Conservation (phyloP, 192 early-diverging fungal species). For the Cetraspora pellucida region DNA sequence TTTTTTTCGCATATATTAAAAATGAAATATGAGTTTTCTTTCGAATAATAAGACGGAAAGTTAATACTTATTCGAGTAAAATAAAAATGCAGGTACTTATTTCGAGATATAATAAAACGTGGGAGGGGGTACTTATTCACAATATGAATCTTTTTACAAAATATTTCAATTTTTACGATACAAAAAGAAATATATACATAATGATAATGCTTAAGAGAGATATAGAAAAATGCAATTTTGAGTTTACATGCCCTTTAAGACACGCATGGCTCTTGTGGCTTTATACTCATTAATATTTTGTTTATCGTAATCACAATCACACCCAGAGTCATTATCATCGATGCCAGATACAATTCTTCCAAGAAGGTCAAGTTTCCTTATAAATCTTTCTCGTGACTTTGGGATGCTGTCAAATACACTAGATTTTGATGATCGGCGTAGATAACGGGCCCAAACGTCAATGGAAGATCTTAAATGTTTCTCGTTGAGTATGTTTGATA, state of each 20-base stretch:
- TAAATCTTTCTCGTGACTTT: neutral
- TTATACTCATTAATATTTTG: neutral
- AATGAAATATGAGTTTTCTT: too few species aligned
- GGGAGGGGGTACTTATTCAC: too few species aligned
- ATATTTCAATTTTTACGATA: too few species aligned
- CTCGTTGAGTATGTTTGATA: slow-evolving; percentile 15
- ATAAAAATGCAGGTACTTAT: too few species aligned
- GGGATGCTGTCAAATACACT: slow-evolving; percentile 9
- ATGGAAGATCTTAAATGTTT: neutral
- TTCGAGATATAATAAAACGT: too few species aligned
- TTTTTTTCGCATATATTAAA: too few species aligned
- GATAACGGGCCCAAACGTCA: neutral
- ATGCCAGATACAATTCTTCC: neutral
- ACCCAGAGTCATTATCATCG: slow-evolving; percentile 6
- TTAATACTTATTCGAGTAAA: too few species aligned
- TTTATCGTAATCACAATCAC: neutral
- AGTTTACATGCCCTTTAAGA: slow-evolving; percentile 12
- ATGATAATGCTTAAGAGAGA: too few species aligned
- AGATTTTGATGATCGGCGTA: slow-evolving; percentile 19
- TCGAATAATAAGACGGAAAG: too few species aligned
- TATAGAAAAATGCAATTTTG: neutral
- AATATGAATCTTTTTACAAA: too few species aligned
- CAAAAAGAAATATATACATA: too few species aligned
- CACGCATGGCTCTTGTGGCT: slow-evolving; percentile 11
- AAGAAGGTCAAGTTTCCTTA: slow-evolving; percentile 1